phyloP scores from a whole-genome alignment of 352 stramenopile species.

The Pythium coloratum region DNA sequence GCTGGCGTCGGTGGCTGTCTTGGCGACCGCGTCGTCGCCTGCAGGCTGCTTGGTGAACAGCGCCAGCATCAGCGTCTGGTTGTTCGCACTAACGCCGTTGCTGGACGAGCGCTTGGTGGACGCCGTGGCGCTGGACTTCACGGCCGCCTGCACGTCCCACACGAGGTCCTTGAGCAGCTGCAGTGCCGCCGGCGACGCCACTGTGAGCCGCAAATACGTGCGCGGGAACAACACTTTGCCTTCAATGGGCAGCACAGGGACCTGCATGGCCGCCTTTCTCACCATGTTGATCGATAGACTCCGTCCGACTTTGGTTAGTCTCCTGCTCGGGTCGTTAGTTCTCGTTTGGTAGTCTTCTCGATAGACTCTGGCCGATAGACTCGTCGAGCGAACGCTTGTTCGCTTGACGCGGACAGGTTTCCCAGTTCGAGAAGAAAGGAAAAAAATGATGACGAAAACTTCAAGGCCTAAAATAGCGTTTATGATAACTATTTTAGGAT shows the following conservation, averaged over 20 bases:
- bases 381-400: background rate
- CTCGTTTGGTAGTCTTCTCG: background rate
- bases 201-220: slow-evolving; percentile 71
- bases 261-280: slow-evolving; percentile 31
- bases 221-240: slow-evolving; percentile 74
- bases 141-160: slow-evolving; percentile 57
- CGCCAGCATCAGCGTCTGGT: slow-evolving; percentile 52
- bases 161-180: slow-evolving; percentile 79
- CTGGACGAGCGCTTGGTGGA: slow-evolving; percentile 15
- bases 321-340: background rate
- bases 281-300: background rate
- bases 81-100: slow-evolving; percentile 21
- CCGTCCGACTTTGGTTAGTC: background rate
- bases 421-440: background rate
- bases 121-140: slow-evolving; percentile 39
- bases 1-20: slow-evolving; percentile 19
- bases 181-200: slow-evolving; percentile 59
- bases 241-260: slow-evolving; percentile 70
- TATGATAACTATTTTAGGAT: background rate
- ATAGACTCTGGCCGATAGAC: slow-evolving; percentile 3
- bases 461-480: slow-evolving; percentile 17
- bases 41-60: slow-evolving; percentile 55
- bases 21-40: background rate
- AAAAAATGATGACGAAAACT: slow-evolving; percentile 31
- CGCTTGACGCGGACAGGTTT: background rate